phyloP scores from a whole-genome alignment of 768 basidiomycete species.

The Thelephora aurantiotincta region DNA sequence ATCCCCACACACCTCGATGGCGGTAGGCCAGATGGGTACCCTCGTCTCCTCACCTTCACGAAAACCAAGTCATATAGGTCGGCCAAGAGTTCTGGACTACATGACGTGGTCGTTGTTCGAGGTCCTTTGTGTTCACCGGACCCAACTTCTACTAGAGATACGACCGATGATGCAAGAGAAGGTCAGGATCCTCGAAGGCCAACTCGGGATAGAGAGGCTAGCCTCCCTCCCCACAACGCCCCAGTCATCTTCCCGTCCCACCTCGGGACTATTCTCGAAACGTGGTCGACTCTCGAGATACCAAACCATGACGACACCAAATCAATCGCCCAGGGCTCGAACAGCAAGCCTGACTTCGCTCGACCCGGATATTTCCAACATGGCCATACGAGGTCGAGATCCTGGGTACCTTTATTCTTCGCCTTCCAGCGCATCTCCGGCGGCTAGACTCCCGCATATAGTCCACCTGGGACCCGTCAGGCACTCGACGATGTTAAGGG shows the following conservation, averaged over 20 bases:
- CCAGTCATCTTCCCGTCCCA: slow-evolving; percentile 23
- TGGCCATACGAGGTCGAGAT: slow-evolving; percentile 14
- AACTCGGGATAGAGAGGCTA: slow-evolving; percentile 23
- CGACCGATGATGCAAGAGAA: slow-evolving; percentile 55
- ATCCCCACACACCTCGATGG: slow-evolving; percentile 1
- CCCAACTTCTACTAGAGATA: slow-evolving; percentile 50
- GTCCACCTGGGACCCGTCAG: slow-evolving; percentile 46
- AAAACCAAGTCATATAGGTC: slow-evolving; percentile 10
- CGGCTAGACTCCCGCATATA: slow-evolving; percentile 29
- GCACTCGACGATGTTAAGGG: slow-evolving; percentile 4
- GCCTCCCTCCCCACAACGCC: slow-evolving; percentile 6
- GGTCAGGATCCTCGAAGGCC: slow-evolving; percentile 35
- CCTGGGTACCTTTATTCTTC: slow-evolving; percentile 25
- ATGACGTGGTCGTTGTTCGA: slow-evolving; percentile 61
- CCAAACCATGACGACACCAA: slow-evolving; percentile 12
- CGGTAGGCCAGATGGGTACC: slow-evolving; percentile 2
- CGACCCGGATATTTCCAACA: slow-evolving; percentile 11
- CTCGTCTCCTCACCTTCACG: slow-evolving; percentile 12
- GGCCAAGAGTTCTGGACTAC: slow-evolving; percentile 55
- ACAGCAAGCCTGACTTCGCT: slow-evolving; percentile 17
- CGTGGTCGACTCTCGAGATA: slow-evolving; percentile 30
- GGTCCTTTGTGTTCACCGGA: slow-evolving; percentile 45
- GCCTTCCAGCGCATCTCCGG: slow-evolving; percentile 20
- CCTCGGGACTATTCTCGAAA: slow-evolving; percentile 45
- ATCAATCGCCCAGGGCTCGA: slow-evolving; percentile 26